phyloP scores from a whole-genome alignment of 768 basidiomycete genomes.

The Clitopilus hobsonii region DNA sequence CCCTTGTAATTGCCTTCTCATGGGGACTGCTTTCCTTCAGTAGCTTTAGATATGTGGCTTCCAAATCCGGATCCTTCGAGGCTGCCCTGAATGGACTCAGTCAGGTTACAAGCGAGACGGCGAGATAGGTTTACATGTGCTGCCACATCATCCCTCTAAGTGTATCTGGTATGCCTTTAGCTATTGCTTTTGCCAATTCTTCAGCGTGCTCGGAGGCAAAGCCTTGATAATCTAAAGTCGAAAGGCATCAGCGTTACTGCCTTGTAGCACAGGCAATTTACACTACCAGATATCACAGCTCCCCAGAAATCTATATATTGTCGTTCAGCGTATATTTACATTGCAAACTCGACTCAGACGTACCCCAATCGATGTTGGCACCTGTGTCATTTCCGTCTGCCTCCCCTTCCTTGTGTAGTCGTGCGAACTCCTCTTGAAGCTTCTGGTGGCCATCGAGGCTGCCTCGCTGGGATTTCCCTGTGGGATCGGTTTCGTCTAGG shows the following conservation, averaged over 20 bases:
- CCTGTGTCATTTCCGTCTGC: conserved; percentile 35
- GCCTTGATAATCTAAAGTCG: conserved; percentile 79
- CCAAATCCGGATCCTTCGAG: conserved; percentile 86
- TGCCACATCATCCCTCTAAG: conserved; percentile 96
- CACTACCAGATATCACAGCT: conserved; percentile 76
- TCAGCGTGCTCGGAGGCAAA: conserved; percentile 80
- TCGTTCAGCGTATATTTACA: not conserved
- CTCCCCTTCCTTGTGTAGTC: conserved; percentile 55
- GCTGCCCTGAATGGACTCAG: conserved; percentile 58
- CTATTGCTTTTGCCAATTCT: conserved; percentile 83
- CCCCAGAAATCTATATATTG: conserved; percentile 85
- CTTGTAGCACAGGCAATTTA: not conserved
- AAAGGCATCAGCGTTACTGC: conserved; percentile 4
- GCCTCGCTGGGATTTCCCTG: conserved; percentile 32
- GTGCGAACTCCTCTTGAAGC: conserved; percentile 72
- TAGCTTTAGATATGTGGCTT: conserved; percentile 74
- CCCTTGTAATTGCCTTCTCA: conserved; percentile 91
- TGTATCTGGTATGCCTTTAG: conserved; percentile 83
- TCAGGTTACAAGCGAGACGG: not conserved
- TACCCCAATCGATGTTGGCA: conserved; percentile 74
- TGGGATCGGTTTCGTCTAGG: conserved; percentile 46
- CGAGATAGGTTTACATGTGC: conserved; percentile 57
- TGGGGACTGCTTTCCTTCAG: conserved; percentile 83
- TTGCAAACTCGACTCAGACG: conserved; percentile 13
- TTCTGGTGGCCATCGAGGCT: conserved; percentile 65